Base-by-base conservation (phyloP, 2,329 filamentous ascomycete species). In the Trichophyton benhamiae region DNA sequence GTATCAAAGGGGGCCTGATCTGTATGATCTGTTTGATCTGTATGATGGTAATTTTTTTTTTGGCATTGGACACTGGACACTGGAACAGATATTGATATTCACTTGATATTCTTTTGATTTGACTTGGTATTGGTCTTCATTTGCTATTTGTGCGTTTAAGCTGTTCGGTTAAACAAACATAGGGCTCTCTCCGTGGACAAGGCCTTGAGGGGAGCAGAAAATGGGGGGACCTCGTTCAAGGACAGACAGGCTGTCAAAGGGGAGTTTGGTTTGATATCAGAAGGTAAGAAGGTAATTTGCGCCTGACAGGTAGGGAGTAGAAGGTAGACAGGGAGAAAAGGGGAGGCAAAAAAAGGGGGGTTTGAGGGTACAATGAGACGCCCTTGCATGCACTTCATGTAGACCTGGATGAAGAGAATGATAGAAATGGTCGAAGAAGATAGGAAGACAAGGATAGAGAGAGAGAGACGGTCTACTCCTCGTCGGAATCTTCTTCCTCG, bases 141-240 rank as follows among this genome's bases (percentile, higher is more conserved):
- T 41, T 52, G 48, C 48, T 52, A 52, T 27, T 52, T 52, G 48
- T 27, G 48, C 22, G 27, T 13, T 27, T 27, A 27, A 52, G 8
- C 27, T 52, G 17, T 22, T 52, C 17, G 9, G 22, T 52, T 20
- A 25, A 52, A 52, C 48, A 52, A 52, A 52, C 17, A 52, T 20
- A 27, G 15, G 17, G 17, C 48, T 52, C 48, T 20, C 22, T 13
- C 48, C 15, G 15, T 27, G 25, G 25, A 27, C 25, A 27, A 27
- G 25, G 25, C 25, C 25, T 27, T 27, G 25, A 27, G 25, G 44
- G 8, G 20, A 22, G 44, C 15, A 48, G 20, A 48, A 22, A 22
- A 48, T 1, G 20, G 13, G 44, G 20, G 44, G 67, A 57, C 65
- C 66, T 71, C 72, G 74, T 7, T 67, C 13, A 58, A 41, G 42